A percentile compares a stretch with the other conserved stretches of the same genome.
These are phyloP conservation scores for Isabelozyma rhagii DNA, from an alignment of 805 yeast species.

Conservation along the genomic window DNA sequence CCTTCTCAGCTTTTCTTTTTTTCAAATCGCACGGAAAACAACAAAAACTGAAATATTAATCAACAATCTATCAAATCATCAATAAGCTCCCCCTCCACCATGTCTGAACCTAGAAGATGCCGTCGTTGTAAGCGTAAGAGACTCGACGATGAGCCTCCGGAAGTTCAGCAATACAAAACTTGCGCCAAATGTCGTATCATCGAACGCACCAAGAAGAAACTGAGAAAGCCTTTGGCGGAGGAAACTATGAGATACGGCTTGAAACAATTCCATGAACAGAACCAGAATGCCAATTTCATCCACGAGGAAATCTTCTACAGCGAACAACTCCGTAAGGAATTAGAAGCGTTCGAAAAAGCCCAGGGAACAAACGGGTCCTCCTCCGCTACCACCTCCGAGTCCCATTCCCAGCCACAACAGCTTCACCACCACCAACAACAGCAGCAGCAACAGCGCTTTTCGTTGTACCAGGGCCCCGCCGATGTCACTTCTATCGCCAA, in stretches of 20 bases:
- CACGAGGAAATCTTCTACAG: slow-evolving; percentile 20
- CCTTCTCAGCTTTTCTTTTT: too few species aligned
- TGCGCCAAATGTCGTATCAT: slow-evolving; percentile 58
- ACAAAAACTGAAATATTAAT: not conserved
- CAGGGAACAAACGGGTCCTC: not conserved
- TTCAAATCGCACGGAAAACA: not conserved
- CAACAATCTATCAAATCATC: too few species aligned
- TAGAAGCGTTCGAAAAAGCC: slow-evolving; percentile 1
- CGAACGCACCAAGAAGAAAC: slow-evolving; percentile 45
- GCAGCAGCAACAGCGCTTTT: not conserved
- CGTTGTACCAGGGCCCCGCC: not conserved
- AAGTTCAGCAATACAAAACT: slow-evolving; percentile 54
- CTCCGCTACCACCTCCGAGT: not conserved
- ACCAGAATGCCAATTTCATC: slow-evolving; percentile 27
- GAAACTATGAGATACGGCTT: slow-evolving; percentile 45
- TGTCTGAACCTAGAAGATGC: slow-evolving; percentile 35
- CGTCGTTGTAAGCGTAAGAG: slow-evolving; percentile 59
- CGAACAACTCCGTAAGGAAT: not conserved
- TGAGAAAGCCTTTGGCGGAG: slow-evolving; percentile 44
- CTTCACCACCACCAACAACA: too few species aligned
- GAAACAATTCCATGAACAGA: slow-evolving; percentile 42
- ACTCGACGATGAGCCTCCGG: slow-evolving; percentile 53
- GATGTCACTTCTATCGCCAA: slow-evolving; percentile 2
- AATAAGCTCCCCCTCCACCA: not conserved
- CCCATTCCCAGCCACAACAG: not conserved